Conservation (phyloP, 2,329 filamentous ascomycete species). For the Graphilbum sp. region DNA sequence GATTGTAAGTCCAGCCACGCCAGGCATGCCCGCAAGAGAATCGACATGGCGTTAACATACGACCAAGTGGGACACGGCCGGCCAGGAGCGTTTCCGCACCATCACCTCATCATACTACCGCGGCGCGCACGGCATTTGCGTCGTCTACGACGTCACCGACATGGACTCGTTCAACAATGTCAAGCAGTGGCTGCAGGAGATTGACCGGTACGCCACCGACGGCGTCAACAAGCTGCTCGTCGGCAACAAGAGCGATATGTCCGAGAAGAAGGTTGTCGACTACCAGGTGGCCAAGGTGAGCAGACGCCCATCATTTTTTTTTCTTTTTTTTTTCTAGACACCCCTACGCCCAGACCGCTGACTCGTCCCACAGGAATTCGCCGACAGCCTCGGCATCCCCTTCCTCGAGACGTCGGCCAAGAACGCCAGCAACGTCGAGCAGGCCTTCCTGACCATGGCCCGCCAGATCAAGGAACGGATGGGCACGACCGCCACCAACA, state of each 20-base stretch:
- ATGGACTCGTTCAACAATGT: slow-evolving; percentile 99
- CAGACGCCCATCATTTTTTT: too few relatives aligned
- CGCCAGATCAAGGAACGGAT: slow-evolving; percentile 99
- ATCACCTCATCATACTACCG: slow-evolving; percentile 99
- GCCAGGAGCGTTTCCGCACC: slow-evolving; percentile 98
- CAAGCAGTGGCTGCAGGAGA: slow-evolving; percentile 99
- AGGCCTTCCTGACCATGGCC: slow-evolving; percentile 99
- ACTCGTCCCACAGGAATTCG: slow-evolving; percentile 85
- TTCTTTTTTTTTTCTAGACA: too few relatives aligned
- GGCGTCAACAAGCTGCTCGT: slow-evolving; percentile 99
- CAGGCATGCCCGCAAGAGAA: slow-evolving; percentile 11
- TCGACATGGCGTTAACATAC: background rate
- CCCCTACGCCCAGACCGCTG: too few relatives aligned
- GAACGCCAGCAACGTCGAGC: slow-evolving; percentile 98
- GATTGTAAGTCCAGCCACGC: slow-evolving; percentile 48
- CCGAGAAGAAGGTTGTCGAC: slow-evolving; percentile 99
- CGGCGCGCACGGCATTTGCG: slow-evolving; percentile 96
- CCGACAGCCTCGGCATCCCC: slow-evolving; percentile 93
- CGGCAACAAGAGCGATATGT: slow-evolving; percentile 99
- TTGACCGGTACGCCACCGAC: slow-evolving; percentile 96
- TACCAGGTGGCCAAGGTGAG: slow-evolving; percentile 95
- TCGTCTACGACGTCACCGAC: slow-evolving; percentile 99
- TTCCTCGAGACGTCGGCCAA: slow-evolving; percentile 99
- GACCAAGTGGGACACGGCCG: slow-evolving; percentile 88
- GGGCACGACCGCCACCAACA: slow-evolving; percentile 87